Base-by-base conservation (phyloP, 192 early-diverging fungal species). In the Coemansia furcata region DNA sequence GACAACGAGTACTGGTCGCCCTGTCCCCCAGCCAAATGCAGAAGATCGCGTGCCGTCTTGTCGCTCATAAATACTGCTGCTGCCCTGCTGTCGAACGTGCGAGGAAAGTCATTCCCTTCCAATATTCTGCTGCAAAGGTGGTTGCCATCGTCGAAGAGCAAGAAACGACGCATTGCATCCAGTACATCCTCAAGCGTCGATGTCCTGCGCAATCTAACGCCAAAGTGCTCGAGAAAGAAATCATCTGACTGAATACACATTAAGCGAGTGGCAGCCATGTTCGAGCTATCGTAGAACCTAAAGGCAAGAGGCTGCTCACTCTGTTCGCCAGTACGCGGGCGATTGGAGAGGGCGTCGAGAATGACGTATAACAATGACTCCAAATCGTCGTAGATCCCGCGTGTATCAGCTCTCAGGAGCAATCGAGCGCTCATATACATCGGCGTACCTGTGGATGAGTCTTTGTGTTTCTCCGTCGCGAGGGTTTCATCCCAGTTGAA, bases 361-460 rank as follows among this genome's bases (percentile, higher is more conserved):
- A 54, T 32, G 8, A 66, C 61, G 52, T 67, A 73, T 10, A 73
- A 36, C 9, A 62, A 29, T 23, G 72, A 73, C 44, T 74, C 73
- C 3, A 69, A 8, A 29, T 74, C 73, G 14, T 74, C 50, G 8
- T 62, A 33, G 17, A 75, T 12, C 10, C 63, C 15, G 44, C 60
- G 63, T 7, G 7, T 23, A 1, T 2, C 6, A 1, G 43, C 3
- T 7, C 49, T 43, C 1, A 66, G 14, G 2, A 69, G 67, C 7
- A 75, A 39, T 21, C 49, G 71, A 0, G 62, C n/a, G 33, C 65
- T 62, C 23, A 26, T 26, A 1, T 26, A 26, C 23, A 26, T 1
- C 23, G 23, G 23, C 23, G 23, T 26, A 26, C 23, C 23, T 26
- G 23, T 26, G 23, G 23, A 26, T 26, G 23, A 26, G 23, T 26